phyloP scores from a whole-genome alignment of 2,329 filamentous ascomycete species.

The Xylariaceae sp. region DNA sequence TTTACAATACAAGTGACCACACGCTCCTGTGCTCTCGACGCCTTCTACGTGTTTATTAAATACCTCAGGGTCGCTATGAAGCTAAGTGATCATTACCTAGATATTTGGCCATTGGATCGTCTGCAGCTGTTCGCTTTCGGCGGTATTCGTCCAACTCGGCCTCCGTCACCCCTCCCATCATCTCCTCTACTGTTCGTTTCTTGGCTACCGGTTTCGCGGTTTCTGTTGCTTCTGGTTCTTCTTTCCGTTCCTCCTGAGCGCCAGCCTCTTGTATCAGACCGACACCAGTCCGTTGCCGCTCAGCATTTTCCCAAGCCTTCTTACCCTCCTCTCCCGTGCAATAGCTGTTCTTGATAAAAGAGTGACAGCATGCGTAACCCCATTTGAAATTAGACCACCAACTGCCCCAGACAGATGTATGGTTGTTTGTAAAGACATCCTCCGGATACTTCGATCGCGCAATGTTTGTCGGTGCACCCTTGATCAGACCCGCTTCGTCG shows the following conservation, averaged over 20 bases:
- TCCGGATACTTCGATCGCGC: slow-evolving; percentile 90
- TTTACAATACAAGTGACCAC: slow-evolving; percentile 15
- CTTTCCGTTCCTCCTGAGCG: slow-evolving; percentile 22
- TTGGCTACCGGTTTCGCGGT: slow-evolving; percentile 38
- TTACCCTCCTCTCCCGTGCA: slow-evolving; percentile 91
- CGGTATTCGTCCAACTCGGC: slow-evolving; percentile 84
- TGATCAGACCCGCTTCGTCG: slow-evolving; percentile 82
- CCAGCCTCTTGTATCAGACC: slow-evolving; percentile 35
- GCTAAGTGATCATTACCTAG: slow-evolving; percentile 67
- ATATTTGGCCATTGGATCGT: slow-evolving; percentile 84
- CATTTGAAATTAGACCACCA: slow-evolving; percentile 96
- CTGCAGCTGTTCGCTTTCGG: slow-evolving; percentile 63
- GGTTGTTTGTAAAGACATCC: slow-evolving; percentile 83
- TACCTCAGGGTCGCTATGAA: slow-evolving; percentile 29
- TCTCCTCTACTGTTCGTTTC: slow-evolving; percentile 73
- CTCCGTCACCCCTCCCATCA: slow-evolving; percentile 72
- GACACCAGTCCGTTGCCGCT: slow-evolving; percentile 51
- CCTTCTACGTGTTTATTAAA: slow-evolving; percentile 1
- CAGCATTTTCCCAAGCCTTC: slow-evolving; percentile 70
- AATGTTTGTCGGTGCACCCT: slow-evolving; percentile 71
- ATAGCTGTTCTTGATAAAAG: slow-evolving; percentile 91
- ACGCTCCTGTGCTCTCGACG: slow-evolving; percentile 1
- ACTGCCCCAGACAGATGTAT: slow-evolving; percentile 88
- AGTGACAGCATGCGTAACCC: slow-evolving; percentile 96
- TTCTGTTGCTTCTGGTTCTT: slow-evolving; percentile 23